Base-by-base conservation (phyloP, 371 early-diverging fungal genomes). In the Syncephalastrum contaminatum region DNA sequence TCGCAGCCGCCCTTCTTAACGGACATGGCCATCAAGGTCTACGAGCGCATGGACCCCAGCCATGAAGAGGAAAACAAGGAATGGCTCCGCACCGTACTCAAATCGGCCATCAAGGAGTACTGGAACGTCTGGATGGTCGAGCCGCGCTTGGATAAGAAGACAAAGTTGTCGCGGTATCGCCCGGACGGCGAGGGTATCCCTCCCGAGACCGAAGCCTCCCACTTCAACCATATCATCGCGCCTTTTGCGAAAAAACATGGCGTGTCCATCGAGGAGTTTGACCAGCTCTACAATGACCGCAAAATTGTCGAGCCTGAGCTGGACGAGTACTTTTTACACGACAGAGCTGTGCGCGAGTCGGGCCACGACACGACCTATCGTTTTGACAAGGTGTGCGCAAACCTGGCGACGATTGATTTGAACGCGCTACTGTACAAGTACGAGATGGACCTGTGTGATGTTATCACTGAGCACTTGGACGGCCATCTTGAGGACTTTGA, bases 1-100 rank as follows among this genome's bases (percentile, higher is more conserved):
- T 93, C 94, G 4, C 97, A 97, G 70, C 97, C 97, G 14, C 97
- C 97, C 8, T 95, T 97, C 71, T 69, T 97, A 52, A 94, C 95
- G 0, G 95, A 95, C 69, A 96, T 97, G 97, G 80, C 85, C 2
- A 72, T 90, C 22, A 77, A 83, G 56, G 88, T 91, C 13, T 88
- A 82, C 53, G 75, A 83, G 48, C 64, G 70, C 21, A 66, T 87
- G n/a, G 57, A 69, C 22, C 56, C 63, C 4, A 30, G 19, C 45
- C 16, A 54, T n/a, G 69, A 74, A 19, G 49, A 62, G 15, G 53
- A 67, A 62, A 81, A 84, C 69, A 79, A 77, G 56, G 71, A 66
- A 15, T 95, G 96, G 96, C 74, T 93, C 30, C 75, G 84, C 6
- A 59, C 63, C 14, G 75, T 80, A 2, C 54, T 93, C 39, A 73